A percentile compares a stretch with the other conserved stretches of the same genome.
Evolutionary conservation across 2,329 filamentous ascomycete species (phyloP).

Genomic region (Trichoderma endophyticum): DNA sequence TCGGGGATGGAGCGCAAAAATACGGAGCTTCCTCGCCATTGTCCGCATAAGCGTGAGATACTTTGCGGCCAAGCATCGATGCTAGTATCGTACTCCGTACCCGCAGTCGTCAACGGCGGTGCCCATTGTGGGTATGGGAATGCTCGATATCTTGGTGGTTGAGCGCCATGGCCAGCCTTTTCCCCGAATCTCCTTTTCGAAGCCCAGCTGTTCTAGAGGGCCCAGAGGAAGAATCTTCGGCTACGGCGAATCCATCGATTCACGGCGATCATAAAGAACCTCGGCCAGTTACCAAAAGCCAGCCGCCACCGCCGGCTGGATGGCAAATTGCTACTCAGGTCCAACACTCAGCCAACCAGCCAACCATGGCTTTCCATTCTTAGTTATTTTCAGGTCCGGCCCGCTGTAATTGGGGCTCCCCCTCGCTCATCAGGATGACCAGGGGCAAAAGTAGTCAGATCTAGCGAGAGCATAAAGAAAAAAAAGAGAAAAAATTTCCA

Average conservation of each 20-base stretch:
- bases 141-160: not conserved
- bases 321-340: slow-evolving; percentile 5
- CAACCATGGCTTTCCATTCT: slow-evolving; percentile 8
- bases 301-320: slow-evolving; percentile 15
- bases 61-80: not conserved
- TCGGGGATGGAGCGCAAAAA: not conserved
- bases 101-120: not conserved
- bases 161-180: not conserved
- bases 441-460: not conserved
- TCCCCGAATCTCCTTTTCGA: not conserved
- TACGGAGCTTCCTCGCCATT: not conserved
- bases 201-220: not conserved
- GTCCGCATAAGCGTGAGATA: not conserved
- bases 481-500: not conserved
- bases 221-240: not conserved
- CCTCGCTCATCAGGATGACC: not conserved
- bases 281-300: slow-evolving; percentile 13
- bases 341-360: not conserved
- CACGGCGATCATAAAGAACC: not conserved
- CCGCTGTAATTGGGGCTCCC: slow-evolving; percentile 7
- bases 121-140: not conserved
- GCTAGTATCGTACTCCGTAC: not conserved
- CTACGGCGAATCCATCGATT: not conserved
- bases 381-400: slow-evolving; percentile 16
- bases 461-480: not conserved